Evolutionary conservation across 2,329 filamentous ascomycete genomes (phyloP), one percentile per base, ranked within the genome.

Genomic region (Diaporthe nobilis): DNA sequence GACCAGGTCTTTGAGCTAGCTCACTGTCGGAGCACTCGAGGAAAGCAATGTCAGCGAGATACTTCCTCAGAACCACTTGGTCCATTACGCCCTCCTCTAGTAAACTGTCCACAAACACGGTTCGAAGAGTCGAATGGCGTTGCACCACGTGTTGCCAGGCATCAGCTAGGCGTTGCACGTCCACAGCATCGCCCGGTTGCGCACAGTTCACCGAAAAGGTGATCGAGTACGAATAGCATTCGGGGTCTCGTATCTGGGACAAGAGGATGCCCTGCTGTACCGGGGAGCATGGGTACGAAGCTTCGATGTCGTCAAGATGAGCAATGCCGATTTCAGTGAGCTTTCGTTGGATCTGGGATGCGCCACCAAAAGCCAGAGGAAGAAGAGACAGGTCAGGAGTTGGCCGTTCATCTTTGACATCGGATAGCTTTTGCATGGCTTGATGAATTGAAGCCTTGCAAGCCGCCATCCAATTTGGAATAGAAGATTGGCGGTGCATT

Each of bases 71-170:
- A 5, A 63, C 39, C n/a, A 63, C 37, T 12, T 63, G 60, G 37
- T 63, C 60, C 60, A 63, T 63, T 10, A 20, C 60, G 13, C 60
- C 60, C 25, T 63, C 60, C n/a, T 63, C 39, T 10, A 63, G 60
- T 20, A 63, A 20, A 13, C 25, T 63, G 60, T 63, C 60, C n/a
- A 63, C 60, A 28, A 63, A 63, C 7, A 63, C n/a, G 3, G 60
- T 63, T 28, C 60, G 60, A 20, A 63, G 60, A 13, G 60, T 44
- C 2, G 60, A 63, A 63, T 63, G 60, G 1, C 60, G 60, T 22
- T 44, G 13, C 8, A 63, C 60, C n/a, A 63, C 60, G 17, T 44
- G n/a, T 44, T 44, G 37, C 60, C 60, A 63, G 37, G 60, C 60
- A 44, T 44, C 60, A 20, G 60, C 37, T 31, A 63, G 60, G n/a